A percentile compares a stretch with the other conserved stretches of the same genome.
These are phyloP conservation scores for Fusarium proliferatum DNA, from an alignment of 2,329 filamentous ascomycete species.

Conservation along the genomic window DNA sequence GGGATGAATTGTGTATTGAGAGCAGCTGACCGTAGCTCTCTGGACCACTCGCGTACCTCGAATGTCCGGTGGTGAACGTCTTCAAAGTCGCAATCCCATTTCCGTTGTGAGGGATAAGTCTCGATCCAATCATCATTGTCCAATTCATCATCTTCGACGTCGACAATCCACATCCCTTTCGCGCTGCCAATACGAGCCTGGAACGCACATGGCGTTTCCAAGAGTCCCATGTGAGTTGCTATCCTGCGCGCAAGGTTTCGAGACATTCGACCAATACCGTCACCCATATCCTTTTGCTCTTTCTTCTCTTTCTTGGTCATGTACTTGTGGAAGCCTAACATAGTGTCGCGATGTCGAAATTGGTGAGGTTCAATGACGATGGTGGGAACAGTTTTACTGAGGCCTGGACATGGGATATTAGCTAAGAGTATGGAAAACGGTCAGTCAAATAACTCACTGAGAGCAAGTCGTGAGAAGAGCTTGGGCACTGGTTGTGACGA, in stretches of 20 bases:
- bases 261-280: constrained; percentile 75
- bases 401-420: constrained; percentile 50
- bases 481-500: constrained; percentile 62
- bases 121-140: constrained; percentile 71
- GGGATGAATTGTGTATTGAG: constrained; percentile 77
- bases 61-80: constrained; percentile 69
- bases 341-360: constrained; percentile 49
- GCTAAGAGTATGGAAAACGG: not conserved
- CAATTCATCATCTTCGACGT: constrained; percentile 56
- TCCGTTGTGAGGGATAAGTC: constrained; percentile 73
- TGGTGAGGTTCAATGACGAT: constrained; percentile 59
- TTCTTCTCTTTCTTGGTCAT: constrained; percentile 68
- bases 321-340: constrained; percentile 47
- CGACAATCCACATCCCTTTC: constrained; percentile 80
- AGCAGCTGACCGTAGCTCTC: constrained; percentile 55
- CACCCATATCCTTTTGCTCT: constrained; percentile 66
- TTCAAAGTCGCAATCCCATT: constrained; percentile 67
- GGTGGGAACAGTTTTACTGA: constrained; percentile 63
- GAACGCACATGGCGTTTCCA: constrained; percentile 69
- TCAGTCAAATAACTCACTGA: constrained; percentile 55
- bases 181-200: constrained; percentile 78
- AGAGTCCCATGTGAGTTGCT: constrained; percentile 60
- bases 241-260: constrained; percentile 66
- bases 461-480: constrained; percentile 66
- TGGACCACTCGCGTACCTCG: constrained; percentile 64